Evolutionary conservation across 2,329 filamentous ascomycete species (phyloP), one percentile per base, ranked within the genome.

Genomic region (Colletotrichum musicola): DNA sequence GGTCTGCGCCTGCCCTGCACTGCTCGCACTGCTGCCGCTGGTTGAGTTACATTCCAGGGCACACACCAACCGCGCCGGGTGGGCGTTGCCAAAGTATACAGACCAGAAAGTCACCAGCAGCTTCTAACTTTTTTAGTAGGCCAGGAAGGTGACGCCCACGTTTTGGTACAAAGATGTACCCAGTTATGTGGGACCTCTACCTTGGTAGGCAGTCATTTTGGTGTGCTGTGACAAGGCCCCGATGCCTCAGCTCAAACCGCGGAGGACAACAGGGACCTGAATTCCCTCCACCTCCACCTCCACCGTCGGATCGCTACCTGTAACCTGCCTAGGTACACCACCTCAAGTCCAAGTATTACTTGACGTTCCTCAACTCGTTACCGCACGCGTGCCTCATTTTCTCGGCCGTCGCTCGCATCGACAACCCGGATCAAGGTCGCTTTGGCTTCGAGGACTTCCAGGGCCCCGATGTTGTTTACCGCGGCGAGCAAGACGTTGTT

Each of bases 161-260:
- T 35, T 35, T 10, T 3, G 30, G 10, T 35, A 35, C 30, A 35
- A 35, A 35, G 30, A 10, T 10, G 30, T 35, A 35, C 30, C 30
- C 30, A n/a, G 40, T 22, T 6, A 14, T 6, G 4, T 18, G 53
- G 46, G n/a, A 27, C 54, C 62, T 51, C 10, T 40, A 20, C 44
- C 9, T 14, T 20, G 63, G 46, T n/a, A 25, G 22, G 22, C 40
- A 35, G 30, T 35, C 30, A 10, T 35, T 35, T n/a, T 25, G 25
- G 49, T 14, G 25, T 64, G 54, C 54, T 54, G 61, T 58, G 64
- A 68, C 65, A 54, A 51, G 61, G 62, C 57, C 65, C 63, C 40
- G 62, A 65, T 65, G 62, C 65, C 54, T 68, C 53, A 56, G 64
- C 58, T 66, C 58, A 38, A 59, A 18, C 27, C 49, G 56, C 38